phyloP scores from a whole-genome alignment of 1,139 yeast genomes.

The Casaregolazyma suthepensis region DNA sequence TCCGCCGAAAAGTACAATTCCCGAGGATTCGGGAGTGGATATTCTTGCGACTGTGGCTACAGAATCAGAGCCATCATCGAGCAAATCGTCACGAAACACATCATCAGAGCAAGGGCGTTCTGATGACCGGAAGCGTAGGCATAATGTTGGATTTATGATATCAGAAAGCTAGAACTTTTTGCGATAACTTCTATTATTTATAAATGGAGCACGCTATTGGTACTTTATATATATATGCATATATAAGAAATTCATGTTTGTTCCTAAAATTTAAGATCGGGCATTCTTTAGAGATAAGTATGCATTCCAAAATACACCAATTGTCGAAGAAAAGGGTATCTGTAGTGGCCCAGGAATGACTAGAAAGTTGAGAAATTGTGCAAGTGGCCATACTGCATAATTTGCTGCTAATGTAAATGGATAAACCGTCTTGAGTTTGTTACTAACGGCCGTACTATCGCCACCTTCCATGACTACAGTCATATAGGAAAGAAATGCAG shows the following conservation, averaged over 20 bases:
- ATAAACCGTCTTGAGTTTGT: slow-evolving; percentile 60
- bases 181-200: slow-evolving; percentile 6
- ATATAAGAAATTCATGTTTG: background rate
- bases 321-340: slow-evolving; percentile 84
- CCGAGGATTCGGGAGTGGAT: slow-evolving; percentile 18
- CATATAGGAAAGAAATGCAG: slow-evolving; percentile 77
- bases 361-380: slow-evolving; percentile 82
- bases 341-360: slow-evolving; percentile 73
- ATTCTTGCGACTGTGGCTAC: slow-evolving; percentile 21
- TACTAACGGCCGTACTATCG: slow-evolving; percentile 54
- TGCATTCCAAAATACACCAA: slow-evolving; percentile 92
- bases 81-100: background rate
- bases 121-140: slow-evolving; percentile 18
- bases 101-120: slow-evolving; percentile 3
- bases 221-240: slow-evolving; percentile 1
- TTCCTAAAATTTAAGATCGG: slow-evolving; percentile 3
- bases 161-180: slow-evolving; percentile 8
- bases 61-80: slow-evolving; percentile 15
- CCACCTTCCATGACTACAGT: slow-evolving; percentile 78
- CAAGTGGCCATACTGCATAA: slow-evolving; percentile 90
- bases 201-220: slow-evolving; percentile 3
- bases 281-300: slow-evolving; percentile 73
- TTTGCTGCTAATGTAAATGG: slow-evolving; percentile 72
- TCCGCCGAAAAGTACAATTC: slow-evolving; percentile 2
- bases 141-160: slow-evolving; percentile 23